Percentiles rank a stretch among this genome's conserved stretches.
Conservation (phyloP, 495 filamentous ascomycete genomes). For the Neurospora sp. region DNA sequence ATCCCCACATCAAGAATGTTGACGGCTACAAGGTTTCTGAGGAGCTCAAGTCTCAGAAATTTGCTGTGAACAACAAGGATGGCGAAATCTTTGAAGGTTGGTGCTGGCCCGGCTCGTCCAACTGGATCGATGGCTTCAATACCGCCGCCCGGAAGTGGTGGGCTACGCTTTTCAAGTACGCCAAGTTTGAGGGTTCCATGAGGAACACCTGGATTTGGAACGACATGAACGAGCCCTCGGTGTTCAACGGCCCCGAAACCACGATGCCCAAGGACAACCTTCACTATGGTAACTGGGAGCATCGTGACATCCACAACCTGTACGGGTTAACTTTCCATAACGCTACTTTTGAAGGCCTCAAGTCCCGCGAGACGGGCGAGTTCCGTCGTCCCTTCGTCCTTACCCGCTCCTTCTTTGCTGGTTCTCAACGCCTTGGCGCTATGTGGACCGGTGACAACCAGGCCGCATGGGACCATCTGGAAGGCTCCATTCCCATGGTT, state of each 20-base stretch:
- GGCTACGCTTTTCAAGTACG: conserved; percentile 75
- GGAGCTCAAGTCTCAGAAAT: conserved; percentile 70
- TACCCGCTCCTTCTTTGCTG: conserved; percentile 83
- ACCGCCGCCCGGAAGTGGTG: conserved; percentile 83
- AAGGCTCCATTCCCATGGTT: conserved; percentile 80
- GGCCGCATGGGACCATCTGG: conserved; percentile 85
- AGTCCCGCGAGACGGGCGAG: conserved; percentile 72
- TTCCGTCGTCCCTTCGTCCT: conserved; percentile 74
- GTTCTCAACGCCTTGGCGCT: conserved; percentile 77
- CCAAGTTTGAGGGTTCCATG: conserved; percentile 70
- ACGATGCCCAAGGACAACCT: conserved; percentile 98
- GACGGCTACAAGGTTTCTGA: conserved; percentile 64
- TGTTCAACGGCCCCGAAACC: conserved; percentile 95
- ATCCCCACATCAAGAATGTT: conserved; percentile 94
- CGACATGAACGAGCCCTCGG: conserved; percentile 98
- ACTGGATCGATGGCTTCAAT: conserved; percentile 95
- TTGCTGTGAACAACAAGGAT: conserved; percentile 83
- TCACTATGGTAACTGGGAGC: conserved; percentile 87
- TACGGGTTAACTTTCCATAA: conserved; percentile 91
- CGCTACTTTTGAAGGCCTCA: conserved; percentile 75
- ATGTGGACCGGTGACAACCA: conserved; percentile 99
- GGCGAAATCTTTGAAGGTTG: conserved; percentile 84
- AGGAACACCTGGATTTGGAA: conserved; percentile 94
- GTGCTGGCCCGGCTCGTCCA: conserved; percentile 95
- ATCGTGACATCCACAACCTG: conserved; percentile 91